phyloP scores from a whole-genome alignment of 192 early-diverging fungal genomes.

The Phycomyces blakesleeanus region DNA sequence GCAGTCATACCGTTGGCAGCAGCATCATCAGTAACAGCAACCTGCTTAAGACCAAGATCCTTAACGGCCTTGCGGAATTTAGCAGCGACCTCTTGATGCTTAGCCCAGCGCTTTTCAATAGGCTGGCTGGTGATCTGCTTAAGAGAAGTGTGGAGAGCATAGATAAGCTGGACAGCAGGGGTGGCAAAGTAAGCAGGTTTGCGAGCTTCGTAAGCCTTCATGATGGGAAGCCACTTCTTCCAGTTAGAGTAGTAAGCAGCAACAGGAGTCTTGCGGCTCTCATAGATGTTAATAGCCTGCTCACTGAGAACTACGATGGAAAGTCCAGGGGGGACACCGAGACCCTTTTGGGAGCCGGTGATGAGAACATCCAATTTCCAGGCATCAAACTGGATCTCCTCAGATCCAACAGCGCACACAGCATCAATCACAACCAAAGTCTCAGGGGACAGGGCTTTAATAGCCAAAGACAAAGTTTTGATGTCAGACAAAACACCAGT shows the following conservation, averaged over 20 bases:
- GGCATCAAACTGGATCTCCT: slow-evolving; percentile 87
- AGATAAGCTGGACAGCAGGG: slow-evolving; percentile 89
- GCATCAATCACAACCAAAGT: slow-evolving; percentile 93
- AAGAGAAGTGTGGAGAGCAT: slow-evolving; percentile 83
- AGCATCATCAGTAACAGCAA: slow-evolving; percentile 51
- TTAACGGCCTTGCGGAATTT: slow-evolving; percentile 68
- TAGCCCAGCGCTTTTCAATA: slow-evolving; percentile 75
- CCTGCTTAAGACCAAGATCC: slow-evolving; percentile 73
- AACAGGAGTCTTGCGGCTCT: slow-evolving; percentile 72
- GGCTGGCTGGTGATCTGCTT: slow-evolving; percentile 65
- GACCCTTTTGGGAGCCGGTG: slow-evolving; percentile 93
- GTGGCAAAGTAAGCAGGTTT: slow-evolving; percentile 96
- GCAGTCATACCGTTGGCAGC: slow-evolving; percentile 81
- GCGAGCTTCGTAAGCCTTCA: slow-evolving; percentile 92
- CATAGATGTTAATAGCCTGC: slow-evolving; percentile 64
- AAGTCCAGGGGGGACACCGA: slow-evolving; percentile 92
- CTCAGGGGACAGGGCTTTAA: slow-evolving; percentile 71
- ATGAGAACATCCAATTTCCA: slow-evolving; percentile 91
- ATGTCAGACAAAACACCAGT: slow-evolving; percentile 89
- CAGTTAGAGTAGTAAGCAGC: slow-evolving; percentile 88
- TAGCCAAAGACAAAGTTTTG: slow-evolving; percentile 66
- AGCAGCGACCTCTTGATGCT: slow-evolving; percentile 73
- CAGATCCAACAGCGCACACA: slow-evolving; percentile 92
- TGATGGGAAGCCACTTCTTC: slow-evolving; percentile 94
- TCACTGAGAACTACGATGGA: slow-evolving; percentile 83